These are phyloP conservation scores for Colletotrichum truncatum DNA, from an alignment of 2,329 filamentous ascomycete species.

Conservation along the genomic window DNA sequence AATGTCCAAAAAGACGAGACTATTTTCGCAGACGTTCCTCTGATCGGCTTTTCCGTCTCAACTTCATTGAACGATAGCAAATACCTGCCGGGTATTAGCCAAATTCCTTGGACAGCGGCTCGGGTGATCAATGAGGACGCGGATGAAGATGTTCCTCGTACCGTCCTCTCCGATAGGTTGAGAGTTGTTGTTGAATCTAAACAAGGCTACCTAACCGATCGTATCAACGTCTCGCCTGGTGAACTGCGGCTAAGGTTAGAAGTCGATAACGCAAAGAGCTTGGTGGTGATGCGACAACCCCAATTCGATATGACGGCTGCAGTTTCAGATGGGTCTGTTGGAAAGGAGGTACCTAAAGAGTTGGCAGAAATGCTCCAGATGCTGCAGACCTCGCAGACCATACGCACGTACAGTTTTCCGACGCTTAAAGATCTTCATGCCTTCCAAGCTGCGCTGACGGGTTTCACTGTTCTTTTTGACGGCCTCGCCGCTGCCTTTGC, in stretches of 20 bases:
- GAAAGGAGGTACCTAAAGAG: constrained; percentile 69
- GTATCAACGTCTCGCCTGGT: constrained; percentile 82
- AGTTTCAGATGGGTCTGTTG: constrained; percentile 72
- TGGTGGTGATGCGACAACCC: constrained; percentile 75
- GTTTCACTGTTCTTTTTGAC: constrained; percentile 80
- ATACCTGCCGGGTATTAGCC: constrained; percentile 58
- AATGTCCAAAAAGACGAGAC: constrained; percentile 73
- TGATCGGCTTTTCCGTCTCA: constrained; percentile 71
- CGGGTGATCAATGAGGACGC: constrained; percentile 79
- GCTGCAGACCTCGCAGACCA: constrained; percentile 66
- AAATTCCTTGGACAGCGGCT: constrained; percentile 71
- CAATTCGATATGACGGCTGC: constrained; percentile 83
- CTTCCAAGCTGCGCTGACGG: constrained; percentile 83
- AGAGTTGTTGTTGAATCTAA: constrained; percentile 80
- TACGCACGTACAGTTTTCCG: constrained; percentile 78
- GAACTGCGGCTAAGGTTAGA: constrained; percentile 75
- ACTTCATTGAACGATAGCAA: constrained; percentile 61
- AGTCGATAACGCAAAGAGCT: constrained; percentile 66
- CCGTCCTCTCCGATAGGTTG: constrained; percentile 79
- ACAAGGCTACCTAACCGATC: constrained; percentile 82
- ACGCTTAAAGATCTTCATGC: constrained; percentile 75
- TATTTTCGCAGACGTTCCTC: constrained; percentile 73
- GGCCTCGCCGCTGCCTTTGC: constrained; percentile 78
- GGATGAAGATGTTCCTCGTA: constrained; percentile 70
- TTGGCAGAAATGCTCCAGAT: constrained; percentile 71